Conservation (phyloP, 352 stramenopile species). For the Hyaloperonospora arabidopsidis region DNA sequence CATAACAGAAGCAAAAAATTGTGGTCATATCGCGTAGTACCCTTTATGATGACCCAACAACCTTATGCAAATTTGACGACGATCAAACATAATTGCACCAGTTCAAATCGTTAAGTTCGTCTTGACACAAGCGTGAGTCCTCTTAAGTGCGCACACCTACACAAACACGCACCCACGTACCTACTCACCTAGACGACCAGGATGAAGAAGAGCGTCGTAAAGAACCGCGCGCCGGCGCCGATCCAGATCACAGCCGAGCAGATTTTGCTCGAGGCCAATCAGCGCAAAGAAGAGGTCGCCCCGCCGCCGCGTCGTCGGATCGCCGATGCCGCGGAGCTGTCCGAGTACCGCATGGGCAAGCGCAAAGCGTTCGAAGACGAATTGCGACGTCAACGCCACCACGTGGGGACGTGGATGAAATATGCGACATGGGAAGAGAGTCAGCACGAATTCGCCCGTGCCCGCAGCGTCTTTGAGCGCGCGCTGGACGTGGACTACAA, state of each 20-base stretch:
- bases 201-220: slow-evolving; percentile 88
- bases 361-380: slow-evolving; percentile 92
- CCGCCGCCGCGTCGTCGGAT: slow-evolving; percentile 77
- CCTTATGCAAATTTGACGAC: too few species aligned
- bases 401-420: slow-evolving; percentile 97
- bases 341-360: slow-evolving; percentile 89
- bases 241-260: slow-evolving; percentile 99
- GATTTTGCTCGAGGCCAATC: slow-evolving; percentile 91
- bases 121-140: too few species aligned
- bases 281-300: slow-evolving; percentile 76
- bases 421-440: slow-evolving; percentile 98
- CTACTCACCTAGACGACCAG: too few species aligned
- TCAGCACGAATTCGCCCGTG: slow-evolving; percentile 96
- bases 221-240: slow-evolving; percentile 96
- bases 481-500: slow-evolving; percentile 97
- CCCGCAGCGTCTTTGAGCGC: slow-evolving; percentile 95
- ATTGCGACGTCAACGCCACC: slow-evolving; percentile 91
- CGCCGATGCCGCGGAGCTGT: slow-evolving; percentile 87
- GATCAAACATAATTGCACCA: too few species aligned
- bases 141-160: too few species aligned
- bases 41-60: too few species aligned
- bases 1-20: too few species aligned
- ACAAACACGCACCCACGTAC: too few species aligned
- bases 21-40: too few species aligned
- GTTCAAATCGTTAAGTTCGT: too few species aligned